These are phyloP conservation scores for Prunella vulgaris DNA, from an alignment of 257 asterid genomes.

Conservation along the genomic window DNA sequence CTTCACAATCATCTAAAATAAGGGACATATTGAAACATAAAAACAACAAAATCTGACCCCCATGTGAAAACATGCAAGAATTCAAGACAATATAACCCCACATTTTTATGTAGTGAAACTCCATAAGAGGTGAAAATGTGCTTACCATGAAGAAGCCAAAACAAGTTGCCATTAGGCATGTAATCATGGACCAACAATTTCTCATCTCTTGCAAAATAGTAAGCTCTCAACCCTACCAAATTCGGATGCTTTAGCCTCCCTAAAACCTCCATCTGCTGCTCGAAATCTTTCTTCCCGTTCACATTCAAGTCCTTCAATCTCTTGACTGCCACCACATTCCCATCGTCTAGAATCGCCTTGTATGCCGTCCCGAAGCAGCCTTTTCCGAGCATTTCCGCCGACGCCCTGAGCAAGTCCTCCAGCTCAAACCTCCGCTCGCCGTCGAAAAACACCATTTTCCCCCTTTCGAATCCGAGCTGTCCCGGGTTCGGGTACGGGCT, in stretches of 20 bases:
- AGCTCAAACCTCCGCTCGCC: slow-evolving; percentile 84
- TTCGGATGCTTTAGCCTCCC: slow-evolving; percentile 76
- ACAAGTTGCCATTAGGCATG: slow-evolving; percentile 89
- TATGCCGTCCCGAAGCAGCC: slow-evolving; percentile 92
- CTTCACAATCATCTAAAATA: slow-evolving; percentile 13
- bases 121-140: background rate
- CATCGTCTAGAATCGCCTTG: slow-evolving; percentile 85
- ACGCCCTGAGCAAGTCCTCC: slow-evolving; percentile 88
- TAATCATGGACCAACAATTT: slow-evolving; percentile 75
- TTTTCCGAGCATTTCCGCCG: slow-evolving; percentile 92
- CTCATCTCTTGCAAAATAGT: slow-evolving; percentile 85
- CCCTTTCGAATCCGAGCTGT: slow-evolving; percentile 55
- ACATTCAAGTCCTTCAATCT: slow-evolving; percentile 73
- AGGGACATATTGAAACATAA: background rate
- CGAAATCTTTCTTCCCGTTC: slow-evolving; percentile 70
- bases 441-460: slow-evolving; percentile 79
- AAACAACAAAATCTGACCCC: slow-evolving; percentile 21
- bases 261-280: slow-evolving; percentile 88
- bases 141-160: slow-evolving; percentile 95
- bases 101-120: background rate
- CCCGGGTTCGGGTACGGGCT: slow-evolving; percentile 67
- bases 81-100: background rate
- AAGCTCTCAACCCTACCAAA: slow-evolving; percentile 76
- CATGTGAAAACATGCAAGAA: slow-evolving; percentile 16
- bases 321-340: slow-evolving; percentile 85